Evolutionary conservation across 179 eudicot genomes (phyloP).

Genomic region (Amaranthus tricolor): DNA sequence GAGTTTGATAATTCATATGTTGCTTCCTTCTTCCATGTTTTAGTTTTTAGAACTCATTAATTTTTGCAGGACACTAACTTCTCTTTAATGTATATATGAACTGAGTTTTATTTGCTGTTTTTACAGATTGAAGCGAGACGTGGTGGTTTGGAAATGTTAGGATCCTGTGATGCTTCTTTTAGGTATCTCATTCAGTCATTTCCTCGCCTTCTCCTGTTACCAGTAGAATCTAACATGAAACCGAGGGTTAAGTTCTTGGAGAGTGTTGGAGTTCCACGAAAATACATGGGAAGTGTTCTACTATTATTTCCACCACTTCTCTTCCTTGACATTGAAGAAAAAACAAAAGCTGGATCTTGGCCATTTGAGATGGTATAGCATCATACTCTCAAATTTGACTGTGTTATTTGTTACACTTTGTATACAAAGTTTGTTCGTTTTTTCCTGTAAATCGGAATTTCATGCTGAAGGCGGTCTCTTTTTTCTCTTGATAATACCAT

Average conservation of each 20-base stretch:
- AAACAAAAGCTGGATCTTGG: constrained; percentile 42
- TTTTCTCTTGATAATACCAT: neutral
- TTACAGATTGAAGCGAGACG: constrained; percentile 84
- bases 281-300: constrained; percentile 49
- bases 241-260: constrained; percentile 53
- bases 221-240: constrained; percentile 51
- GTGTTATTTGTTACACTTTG: neutral
- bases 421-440: neutral
- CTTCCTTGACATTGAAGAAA: constrained; percentile 50
- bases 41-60: neutral
- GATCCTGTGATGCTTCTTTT: constrained; percentile 54
- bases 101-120: constrained; percentile 8
- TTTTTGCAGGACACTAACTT: neutral
- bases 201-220: constrained; percentile 73
- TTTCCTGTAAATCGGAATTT: neutral
- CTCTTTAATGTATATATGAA: neutral
- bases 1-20: neutral
- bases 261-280: constrained; percentile 54
- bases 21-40: neutral
- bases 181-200: constrained; percentile 75
- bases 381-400: neutral
- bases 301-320: constrained; percentile 73
- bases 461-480: neutral
- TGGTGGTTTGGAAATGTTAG: constrained; percentile 79
- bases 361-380: constrained; percentile 56